phyloP scores from a whole-genome alignment of 2,329 filamentous ascomycete species.

The Elsinoe perseae region DNA sequence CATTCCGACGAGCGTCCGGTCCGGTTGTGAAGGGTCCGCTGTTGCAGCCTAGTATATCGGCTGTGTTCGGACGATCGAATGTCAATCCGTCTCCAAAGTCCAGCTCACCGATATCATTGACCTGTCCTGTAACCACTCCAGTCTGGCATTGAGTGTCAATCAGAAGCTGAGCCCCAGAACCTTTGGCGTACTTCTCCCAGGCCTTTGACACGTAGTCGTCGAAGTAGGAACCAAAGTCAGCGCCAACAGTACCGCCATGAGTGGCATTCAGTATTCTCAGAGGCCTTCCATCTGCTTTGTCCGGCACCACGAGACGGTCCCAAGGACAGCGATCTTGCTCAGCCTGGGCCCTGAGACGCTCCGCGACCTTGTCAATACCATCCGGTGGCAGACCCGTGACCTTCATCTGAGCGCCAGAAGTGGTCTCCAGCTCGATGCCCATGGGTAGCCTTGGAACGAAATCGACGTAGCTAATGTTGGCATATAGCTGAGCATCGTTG shows the following conservation, averaged over 20 bases:
- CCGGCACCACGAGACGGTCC: conserved; percentile 51
- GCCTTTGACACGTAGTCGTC: conserved; percentile 46
- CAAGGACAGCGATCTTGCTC: conserved; percentile 52
- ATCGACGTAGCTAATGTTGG: conserved; percentile 32
- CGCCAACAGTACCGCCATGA: conserved; percentile 40
- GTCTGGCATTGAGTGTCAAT: conserved; percentile 59
- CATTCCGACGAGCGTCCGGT: conserved; percentile 39
- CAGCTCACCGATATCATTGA: conserved; percentile 35
- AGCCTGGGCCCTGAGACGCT: conserved; percentile 49
- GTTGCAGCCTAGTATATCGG: conserved; percentile 62
- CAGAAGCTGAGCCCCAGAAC: conserved; percentile 27
- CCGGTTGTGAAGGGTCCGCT: conserved; percentile 53
- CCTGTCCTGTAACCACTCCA: conserved; percentile 47
- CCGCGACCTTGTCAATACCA: conserved; percentile 51
- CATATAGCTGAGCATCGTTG: conserved; percentile 40
- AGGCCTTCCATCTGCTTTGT: conserved; percentile 29
- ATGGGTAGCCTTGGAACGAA: conserved; percentile 37
- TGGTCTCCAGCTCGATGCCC: conserved; percentile 32
- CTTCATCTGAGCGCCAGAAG: conserved; percentile 33
- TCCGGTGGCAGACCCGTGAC: conserved; percentile 54
- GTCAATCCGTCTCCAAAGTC: conserved; percentile 37
- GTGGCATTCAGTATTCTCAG: conserved; percentile 41
- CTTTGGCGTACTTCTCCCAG: conserved; percentile 41
- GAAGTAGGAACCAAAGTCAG: conserved; percentile 48
- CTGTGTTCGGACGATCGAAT: conserved; percentile 52